Evolutionary conservation across 1,139 yeast species (phyloP).

Genomic region (Protomyces arabidopsidicola): DNA sequence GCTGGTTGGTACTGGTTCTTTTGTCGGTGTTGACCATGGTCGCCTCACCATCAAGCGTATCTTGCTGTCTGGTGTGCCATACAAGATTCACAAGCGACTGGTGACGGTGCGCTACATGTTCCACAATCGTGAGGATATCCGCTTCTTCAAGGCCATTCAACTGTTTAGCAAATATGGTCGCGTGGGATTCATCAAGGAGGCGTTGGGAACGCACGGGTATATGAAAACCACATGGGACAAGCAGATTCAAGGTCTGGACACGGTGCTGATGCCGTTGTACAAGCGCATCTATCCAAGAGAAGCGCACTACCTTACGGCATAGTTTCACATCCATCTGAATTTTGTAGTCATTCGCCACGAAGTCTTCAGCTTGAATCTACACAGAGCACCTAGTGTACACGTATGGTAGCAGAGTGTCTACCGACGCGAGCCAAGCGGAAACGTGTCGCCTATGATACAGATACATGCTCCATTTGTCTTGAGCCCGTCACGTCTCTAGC

Average conservation of each 20-base stretch:
- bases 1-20: slow-evolving; percentile 83
- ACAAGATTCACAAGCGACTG: slow-evolving; percentile 86
- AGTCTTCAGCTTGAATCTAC: neutral
- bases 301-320: neutral
- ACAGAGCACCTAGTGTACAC: neutral
- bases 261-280: slow-evolving; percentile 88
- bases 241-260: slow-evolving; percentile 83
- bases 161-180: slow-evolving; percentile 88
- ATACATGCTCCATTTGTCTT: slow-evolving; percentile 14
- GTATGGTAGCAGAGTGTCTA: neutral
- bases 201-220: slow-evolving; percentile 97
- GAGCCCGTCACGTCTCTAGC: slow-evolving; percentile 8
- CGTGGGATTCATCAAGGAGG: slow-evolving; percentile 76
- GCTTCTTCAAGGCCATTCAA: slow-evolving; percentile 87
- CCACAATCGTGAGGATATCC: slow-evolving; percentile 84
- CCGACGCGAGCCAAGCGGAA: neutral
- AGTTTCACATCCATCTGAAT: neutral
- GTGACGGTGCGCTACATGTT: slow-evolving; percentile 97
- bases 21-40: slow-evolving; percentile 77
- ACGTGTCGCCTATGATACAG: neutral
- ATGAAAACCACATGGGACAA: slow-evolving; percentile 95
- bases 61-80: slow-evolving; percentile 88
- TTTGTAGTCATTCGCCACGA: neutral
- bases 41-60: slow-evolving; percentile 84
- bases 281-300: slow-evolving; percentile 59